Conservation (phyloP, 164 flowering plant species). For the Nymphaea thermarum region DNA sequence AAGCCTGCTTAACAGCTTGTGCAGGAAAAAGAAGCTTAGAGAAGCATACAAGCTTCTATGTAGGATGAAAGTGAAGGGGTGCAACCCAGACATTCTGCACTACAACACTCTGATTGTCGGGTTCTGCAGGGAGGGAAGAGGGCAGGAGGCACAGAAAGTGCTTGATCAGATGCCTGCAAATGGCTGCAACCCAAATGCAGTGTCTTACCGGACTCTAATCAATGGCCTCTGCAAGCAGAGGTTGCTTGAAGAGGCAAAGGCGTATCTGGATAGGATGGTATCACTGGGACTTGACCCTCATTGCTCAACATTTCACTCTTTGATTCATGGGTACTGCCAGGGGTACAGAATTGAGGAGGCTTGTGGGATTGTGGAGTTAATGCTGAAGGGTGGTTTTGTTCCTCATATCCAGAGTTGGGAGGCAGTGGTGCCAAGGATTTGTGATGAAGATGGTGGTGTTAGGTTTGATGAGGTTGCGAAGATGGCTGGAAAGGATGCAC, state of each 20-base stretch:
- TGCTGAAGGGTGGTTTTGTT: constrained; percentile 45
- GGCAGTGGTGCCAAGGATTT: constrained; percentile 40
- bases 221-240: constrained; percentile 65
- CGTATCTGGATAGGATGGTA: constrained; percentile 49
- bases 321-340: constrained; percentile 56
- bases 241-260: constrained; percentile 54
- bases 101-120: constrained; percentile 74
- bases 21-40: constrained; percentile 79
- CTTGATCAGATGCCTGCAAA: constrained; percentile 61
- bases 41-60: constrained; percentile 97
- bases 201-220: constrained; percentile 70
- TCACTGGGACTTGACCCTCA: constrained; percentile 60
- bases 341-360: constrained; percentile 64
- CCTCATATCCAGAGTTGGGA: constrained; percentile 60
- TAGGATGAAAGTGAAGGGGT: constrained; percentile 86
- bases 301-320: constrained; percentile 51
- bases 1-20: constrained; percentile 75
- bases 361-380: constrained; percentile 31
- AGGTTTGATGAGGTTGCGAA: constrained; percentile 14
- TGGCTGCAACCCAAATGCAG: constrained; percentile 76
- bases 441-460: constrained; percentile 25
- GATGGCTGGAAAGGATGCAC: constrained; percentile 25
- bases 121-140: constrained; percentile 71
- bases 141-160: constrained; percentile 69
- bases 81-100: constrained; percentile 85